Evolutionary conservation across 768 basidiomycete species (phyloP).

Genomic region (Suillus spraguei): DNA sequence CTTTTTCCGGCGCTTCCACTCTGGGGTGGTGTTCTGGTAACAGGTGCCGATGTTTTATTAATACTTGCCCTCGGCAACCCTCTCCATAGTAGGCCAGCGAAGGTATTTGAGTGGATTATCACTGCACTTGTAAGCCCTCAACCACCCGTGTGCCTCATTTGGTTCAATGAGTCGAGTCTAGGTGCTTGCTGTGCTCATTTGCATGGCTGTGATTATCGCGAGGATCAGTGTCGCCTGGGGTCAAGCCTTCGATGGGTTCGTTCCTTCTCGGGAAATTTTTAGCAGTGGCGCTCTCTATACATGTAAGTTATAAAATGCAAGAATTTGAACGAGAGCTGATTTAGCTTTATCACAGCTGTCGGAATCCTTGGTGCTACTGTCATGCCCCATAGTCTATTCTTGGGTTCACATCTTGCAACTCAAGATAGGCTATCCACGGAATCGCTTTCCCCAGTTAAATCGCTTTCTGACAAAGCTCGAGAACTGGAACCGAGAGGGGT

Average conservation of each 20-base stretch:
- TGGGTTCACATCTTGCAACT: conserved; percentile 85
- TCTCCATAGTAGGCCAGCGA: conserved; percentile 63
- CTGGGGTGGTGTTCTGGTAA: conserved; percentile 72
- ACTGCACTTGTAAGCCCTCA: conserved; percentile 52
- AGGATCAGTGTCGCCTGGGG: conserved; percentile 73
- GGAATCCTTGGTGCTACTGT: conserved; percentile 84
- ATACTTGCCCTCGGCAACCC: conserved; percentile 76
- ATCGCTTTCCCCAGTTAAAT: conserved; percentile 19
- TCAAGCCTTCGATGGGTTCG: conserved; percentile 70
- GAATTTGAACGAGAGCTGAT: conserved; percentile 18
- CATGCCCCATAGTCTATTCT: conserved; percentile 93
- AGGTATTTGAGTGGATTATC: conserved; percentile 68
- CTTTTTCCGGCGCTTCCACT: conserved; percentile 69
- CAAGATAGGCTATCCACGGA: conserved; percentile 65
- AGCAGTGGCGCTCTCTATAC: conserved; percentile 61
- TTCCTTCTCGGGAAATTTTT: conserved; percentile 71
- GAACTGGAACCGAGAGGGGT: background rate
- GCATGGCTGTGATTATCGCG: conserved; percentile 77
- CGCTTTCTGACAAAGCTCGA: background rate
- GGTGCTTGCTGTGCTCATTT: conserved; percentile 74
- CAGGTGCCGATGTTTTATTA: conserved; percentile 67
- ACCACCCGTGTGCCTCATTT: conserved; percentile 1
- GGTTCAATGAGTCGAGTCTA: conserved; percentile 23
- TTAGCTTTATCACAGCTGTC: conserved; percentile 45
- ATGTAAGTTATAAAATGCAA: conserved; percentile 44